These are phyloP conservation scores for Lachnellula willkommii DNA, from an alignment of 2,329 filamentous ascomycete genomes.

Conservation along the genomic window DNA sequence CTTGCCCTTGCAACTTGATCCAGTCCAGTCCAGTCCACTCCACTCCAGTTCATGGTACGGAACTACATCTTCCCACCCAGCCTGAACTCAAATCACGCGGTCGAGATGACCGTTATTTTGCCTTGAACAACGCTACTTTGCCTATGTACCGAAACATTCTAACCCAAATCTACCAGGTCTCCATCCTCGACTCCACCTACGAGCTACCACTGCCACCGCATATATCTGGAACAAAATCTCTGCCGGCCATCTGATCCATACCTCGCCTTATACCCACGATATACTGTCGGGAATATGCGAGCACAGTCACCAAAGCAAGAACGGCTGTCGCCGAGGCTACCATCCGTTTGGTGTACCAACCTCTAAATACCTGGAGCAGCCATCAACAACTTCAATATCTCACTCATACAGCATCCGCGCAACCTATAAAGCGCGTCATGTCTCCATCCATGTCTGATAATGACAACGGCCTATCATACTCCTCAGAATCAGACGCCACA, in stretches of 20 bases:
- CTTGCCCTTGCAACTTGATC: too few species aligned
- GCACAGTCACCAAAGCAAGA: constrained; percentile 12
- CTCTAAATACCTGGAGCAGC: constrained; percentile 7
- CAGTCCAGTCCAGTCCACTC: too few species aligned
- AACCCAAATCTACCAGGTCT: neutral
- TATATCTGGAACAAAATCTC: constrained; percentile 9
- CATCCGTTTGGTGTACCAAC: neutral
- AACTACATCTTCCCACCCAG: too few species aligned
- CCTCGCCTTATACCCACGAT: constrained; percentile 3
- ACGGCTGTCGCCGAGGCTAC: constrained; percentile 20
- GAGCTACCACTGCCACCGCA: constrained; percentile 4
- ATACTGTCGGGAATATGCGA: constrained; percentile 26
- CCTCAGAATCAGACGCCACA: constrained; percentile 7
- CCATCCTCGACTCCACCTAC: neutral
- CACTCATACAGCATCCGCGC: neutral
- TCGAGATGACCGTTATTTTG: too few species aligned
- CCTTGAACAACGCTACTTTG: neutral
- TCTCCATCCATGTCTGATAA: constrained; percentile 7
- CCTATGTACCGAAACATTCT: neutral
- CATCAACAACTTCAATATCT: neutral
- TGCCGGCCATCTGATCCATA: constrained; percentile 13
- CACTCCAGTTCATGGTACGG: too few species aligned
- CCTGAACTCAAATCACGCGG: too few species aligned
- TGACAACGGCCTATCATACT: neutral
- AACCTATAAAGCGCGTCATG: constrained; percentile 10